Evolutionary conservation across 176 grass and related monocot genomes (phyloP).

Genomic region (Musa acuminata): DNA sequence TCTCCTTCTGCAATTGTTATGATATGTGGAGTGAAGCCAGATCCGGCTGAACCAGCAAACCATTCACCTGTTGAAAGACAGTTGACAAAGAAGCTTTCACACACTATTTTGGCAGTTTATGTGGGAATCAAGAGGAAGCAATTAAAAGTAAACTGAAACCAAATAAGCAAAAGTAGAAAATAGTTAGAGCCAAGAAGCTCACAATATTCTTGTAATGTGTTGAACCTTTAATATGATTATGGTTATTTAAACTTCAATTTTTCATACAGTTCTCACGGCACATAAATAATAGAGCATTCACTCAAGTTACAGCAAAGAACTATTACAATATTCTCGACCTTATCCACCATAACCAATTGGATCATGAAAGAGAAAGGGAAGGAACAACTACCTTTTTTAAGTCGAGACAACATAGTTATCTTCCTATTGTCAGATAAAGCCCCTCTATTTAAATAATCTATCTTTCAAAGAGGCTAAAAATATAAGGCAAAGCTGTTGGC

Average conservation of each 20-base stretch:
- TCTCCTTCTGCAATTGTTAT: constrained; percentile 78
- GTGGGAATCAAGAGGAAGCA: neutral
- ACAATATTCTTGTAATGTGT: neutral
- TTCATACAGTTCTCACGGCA: neutral
- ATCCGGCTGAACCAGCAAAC: constrained; percentile 82
- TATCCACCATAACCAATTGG: neutral
- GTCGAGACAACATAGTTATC: neutral
- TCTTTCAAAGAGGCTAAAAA: neutral
- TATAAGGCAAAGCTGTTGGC: neutral
- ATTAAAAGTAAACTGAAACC: neutral
- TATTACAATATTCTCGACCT: neutral
- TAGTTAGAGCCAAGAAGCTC: neutral
- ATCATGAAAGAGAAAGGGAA: neutral
- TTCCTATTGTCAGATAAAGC: neutral
- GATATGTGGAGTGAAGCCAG: constrained; percentile 91
- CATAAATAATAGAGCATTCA: neutral
- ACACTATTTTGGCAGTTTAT: neutral
- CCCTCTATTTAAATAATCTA: neutral
- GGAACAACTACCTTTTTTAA: neutral
- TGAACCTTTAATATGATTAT: neutral
- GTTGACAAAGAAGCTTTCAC: neutral
- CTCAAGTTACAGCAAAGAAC: neutral
- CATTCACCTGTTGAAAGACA: constrained; percentile 48
- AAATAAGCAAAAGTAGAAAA: neutral
- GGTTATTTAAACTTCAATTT: neutral